Conservation (phyloP, 306 rosid species). For the Sophora flavescens region DNA sequence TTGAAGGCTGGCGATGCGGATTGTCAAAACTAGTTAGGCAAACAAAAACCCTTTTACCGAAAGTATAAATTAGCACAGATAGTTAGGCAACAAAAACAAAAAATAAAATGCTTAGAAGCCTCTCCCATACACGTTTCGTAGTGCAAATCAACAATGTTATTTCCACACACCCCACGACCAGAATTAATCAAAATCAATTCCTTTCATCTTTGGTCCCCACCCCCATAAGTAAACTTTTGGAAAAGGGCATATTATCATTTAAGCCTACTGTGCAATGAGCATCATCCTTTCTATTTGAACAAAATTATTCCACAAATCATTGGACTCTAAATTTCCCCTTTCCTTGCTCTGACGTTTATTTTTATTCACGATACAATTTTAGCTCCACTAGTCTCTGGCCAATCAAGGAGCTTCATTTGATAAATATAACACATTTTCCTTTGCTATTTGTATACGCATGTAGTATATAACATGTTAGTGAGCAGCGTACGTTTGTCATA, state of each 20-base stretch:
- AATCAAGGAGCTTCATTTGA: conserved; percentile 16
- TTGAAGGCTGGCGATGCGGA: conserved; percentile 31
- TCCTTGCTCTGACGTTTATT: not conserved
- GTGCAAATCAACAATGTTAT: conserved; percentile 21
- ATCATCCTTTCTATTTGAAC: conserved; percentile 42
- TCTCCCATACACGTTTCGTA: conserved; percentile 8
- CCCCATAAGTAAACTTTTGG: conserved; percentile 36
- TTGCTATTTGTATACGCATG: not conserved
- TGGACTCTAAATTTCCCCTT: not conserved
- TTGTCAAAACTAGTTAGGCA: conserved; percentile 48
- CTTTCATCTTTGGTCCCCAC: conserved; percentile 50
- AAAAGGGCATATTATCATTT: conserved; percentile 34
- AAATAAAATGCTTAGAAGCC: conserved; percentile 27
- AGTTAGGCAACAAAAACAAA: conserved; percentile 44
- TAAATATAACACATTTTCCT: not conserved
- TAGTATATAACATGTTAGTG: not conserved
- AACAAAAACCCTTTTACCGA: conserved; percentile 26
- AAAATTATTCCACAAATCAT: conserved; percentile 45
- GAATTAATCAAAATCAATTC: conserved; percentile 40
- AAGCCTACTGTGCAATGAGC: conserved; percentile 42
- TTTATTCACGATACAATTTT: conserved; percentile 22
- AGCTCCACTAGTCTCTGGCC: not conserved
- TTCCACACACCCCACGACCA: conserved; percentile 31
- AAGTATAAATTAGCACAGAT: conserved; percentile 30
- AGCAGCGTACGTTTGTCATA: not conserved